These are phyloP conservation scores for Fonsecaea pugnacius DNA, from an alignment of 2,329 filamentous ascomycete genomes.

Conservation along the genomic window DNA sequence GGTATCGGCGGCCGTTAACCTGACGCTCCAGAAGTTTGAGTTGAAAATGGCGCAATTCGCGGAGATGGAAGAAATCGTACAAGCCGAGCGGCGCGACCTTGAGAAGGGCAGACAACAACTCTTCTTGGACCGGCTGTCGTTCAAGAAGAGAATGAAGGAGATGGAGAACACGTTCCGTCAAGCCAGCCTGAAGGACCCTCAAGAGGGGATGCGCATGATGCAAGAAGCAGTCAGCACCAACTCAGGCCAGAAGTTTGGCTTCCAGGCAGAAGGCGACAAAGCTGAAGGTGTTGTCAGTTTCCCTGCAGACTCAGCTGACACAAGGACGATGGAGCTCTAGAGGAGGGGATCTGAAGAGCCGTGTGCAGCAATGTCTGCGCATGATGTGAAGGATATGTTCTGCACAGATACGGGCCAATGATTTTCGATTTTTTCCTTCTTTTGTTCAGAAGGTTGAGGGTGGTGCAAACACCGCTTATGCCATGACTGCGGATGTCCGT, in stretches of 20 bases:
- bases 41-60: conserved; percentile 95
- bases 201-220: conserved; percentile 43
- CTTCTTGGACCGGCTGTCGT: conserved; percentile 86
- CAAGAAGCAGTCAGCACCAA: conserved; percentile 29
- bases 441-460: conserved; percentile 18
- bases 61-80: conserved; percentile 90
- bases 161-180: conserved; percentile 72
- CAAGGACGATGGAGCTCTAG: conserved; percentile 9
- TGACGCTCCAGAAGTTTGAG: conserved; percentile 93
- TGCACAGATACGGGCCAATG: background rate
- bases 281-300: background rate
- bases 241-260: conserved; percentile 28
- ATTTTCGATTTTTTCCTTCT: conserved; percentile 20
- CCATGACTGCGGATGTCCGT: background rate
- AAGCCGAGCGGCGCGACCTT: conserved; percentile 88
- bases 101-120: conserved; percentile 90
- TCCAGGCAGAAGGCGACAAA: conserved; percentile 19
- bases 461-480: background rate
- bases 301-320: background rate
- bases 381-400: background rate
- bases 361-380: background rate
- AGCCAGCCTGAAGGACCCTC: conserved; percentile 49
- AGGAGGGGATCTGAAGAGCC: background rate
- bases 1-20: conserved; percentile 87
- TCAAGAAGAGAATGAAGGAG: conserved; percentile 83